Evolutionary conservation across 1,284 basidiomycete genomes (phyloP).

Genomic region (Trichosporon coremiiforme): DNA sequence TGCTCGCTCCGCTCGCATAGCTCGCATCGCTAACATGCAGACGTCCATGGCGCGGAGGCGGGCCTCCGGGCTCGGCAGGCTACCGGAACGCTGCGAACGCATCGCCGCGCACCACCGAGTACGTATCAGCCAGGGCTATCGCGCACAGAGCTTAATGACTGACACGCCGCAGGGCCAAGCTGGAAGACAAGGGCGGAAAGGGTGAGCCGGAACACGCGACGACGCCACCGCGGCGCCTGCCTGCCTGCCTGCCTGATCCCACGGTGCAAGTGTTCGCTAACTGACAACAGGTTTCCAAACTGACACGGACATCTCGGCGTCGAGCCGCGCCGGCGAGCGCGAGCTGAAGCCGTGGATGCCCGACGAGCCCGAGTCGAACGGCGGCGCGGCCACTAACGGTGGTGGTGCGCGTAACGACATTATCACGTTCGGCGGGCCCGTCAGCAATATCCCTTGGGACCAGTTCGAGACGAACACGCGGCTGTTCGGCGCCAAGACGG

Average conservation of each 20-base stretch:
- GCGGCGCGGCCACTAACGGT: slow-evolving; percentile 36
- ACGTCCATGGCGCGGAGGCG: slow-evolving; percentile 39
- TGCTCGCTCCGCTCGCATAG: background rate
- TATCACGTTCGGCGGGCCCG: slow-evolving; percentile 49
- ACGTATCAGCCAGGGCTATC: slow-evolving; percentile 1
- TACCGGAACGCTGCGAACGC: slow-evolving; percentile 26
- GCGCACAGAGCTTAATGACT: background rate
- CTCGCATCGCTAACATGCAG: background rate
- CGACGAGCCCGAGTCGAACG: slow-evolving; percentile 42
- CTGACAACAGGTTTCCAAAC: slow-evolving; percentile 72
- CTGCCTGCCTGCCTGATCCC: background rate
- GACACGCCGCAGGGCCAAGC: slow-evolving; percentile 20
- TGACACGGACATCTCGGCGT: slow-evolving; percentile 76
- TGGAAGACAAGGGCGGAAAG: slow-evolving; percentile 26
- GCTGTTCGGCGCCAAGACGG: slow-evolving; percentile 86
- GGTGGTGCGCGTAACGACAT: slow-evolving; percentile 37
- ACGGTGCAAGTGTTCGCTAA: background rate
- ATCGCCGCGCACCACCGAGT: slow-evolving; percentile 25
- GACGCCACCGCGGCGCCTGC: slow-evolving; percentile 26
- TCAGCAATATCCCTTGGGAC: slow-evolving; percentile 69
- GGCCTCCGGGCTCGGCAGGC: slow-evolving; percentile 41
- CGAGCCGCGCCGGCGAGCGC: slow-evolving; percentile 62
- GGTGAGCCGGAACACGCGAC: slow-evolving; percentile 26
- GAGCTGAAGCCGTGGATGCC: slow-evolving; percentile 81
- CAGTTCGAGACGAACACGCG: slow-evolving; percentile 95